Evolutionary conservation across 179 eudicot genomes (phyloP), one percentile per base, ranked within the genome.

Genomic region (Actinidia arguta): DNA sequence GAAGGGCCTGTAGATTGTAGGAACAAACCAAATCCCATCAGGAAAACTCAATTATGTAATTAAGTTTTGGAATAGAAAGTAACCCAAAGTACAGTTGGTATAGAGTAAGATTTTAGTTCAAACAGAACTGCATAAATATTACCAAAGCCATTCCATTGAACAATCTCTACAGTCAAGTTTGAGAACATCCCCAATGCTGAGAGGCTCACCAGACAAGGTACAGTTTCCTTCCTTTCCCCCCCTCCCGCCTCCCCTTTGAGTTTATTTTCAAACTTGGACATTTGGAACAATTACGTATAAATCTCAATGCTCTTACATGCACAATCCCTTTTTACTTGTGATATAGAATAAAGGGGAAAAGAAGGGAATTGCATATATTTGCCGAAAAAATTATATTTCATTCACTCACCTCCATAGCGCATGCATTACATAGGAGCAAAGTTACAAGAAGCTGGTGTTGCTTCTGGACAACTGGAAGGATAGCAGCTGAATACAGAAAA

Each of bases 401-500:
- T 39, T 17, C 16, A 25, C 85, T 82, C 59, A 96, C 99, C 96
- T 96, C 99, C 99, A 95, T 96, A 75, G 99, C 89, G 68, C 89
- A 92, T 50, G 98, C 99, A 92, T 96, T 96, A 84, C 97, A 93
- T 42, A 95, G 84, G 75, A 96, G 98, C 88, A 96, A 80, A 10
- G 99, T 96, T 85, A 96, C 99, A 42, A 96, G 98, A 63, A 96
- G 95, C 70, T 92, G 98, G 79, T 96, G 99, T 82, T 95, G 99
- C 92, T 94, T 95, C 86, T 96, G 95, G 78, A 96, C 96, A 80
- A 96, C 98, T 56, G 99, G 98, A 72, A 96, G 89, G 73, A 95
- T 95, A 62, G 92, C 81, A 83, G 96, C 99, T 96, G 94, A 48
- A 87, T 82, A 83, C 11, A 83, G 67, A 18, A 82, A 56, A 59